A percentile compares a stretch with the other conserved stretches of the same genome.
These are phyloP conservation scores for Tolypocladium sp. DNA, from an alignment of 2,329 filamentous ascomycete genomes.

Conservation along the genomic window DNA sequence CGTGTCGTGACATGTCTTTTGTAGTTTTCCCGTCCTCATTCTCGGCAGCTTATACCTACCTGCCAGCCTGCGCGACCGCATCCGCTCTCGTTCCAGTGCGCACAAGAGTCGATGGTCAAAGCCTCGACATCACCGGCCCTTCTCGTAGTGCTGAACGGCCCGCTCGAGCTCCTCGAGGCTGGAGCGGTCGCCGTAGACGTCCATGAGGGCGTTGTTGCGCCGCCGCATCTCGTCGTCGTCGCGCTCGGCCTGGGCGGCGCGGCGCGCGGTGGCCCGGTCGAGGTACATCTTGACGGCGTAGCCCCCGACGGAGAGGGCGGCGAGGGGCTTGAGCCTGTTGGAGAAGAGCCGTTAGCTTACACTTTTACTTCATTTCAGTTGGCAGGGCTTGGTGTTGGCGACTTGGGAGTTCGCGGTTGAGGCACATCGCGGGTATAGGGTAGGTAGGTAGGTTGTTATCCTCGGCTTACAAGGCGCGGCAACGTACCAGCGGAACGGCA, in stretches of 20 bases:
- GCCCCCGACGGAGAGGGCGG: constrained; percentile 20
- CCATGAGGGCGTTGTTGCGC: constrained; percentile 33
- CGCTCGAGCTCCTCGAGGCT: constrained; percentile 39
- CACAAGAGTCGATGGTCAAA: not conserved
- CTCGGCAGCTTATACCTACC: no score
- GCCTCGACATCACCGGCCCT: constrained; percentile 11
- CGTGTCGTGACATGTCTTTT: not conserved
- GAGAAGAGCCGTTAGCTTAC: not conserved
- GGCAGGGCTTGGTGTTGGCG: no score
- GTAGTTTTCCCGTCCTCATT: not conserved
- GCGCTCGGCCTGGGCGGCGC: constrained; percentile 20
- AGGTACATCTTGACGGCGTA: constrained; percentile 25
- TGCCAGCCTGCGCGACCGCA: no score
- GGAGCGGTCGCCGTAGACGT: constrained; percentile 40
- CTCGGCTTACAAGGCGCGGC: not conserved
- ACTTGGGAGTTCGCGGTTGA: not conserved
- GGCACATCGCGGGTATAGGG: not conserved
- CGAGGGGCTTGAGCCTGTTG: constrained; percentile 12
- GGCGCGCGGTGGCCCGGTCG: constrained; percentile 16
- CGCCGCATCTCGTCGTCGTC: constrained; percentile 24
- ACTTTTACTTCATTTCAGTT: not conserved
- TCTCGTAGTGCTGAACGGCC: constrained; percentile 37
- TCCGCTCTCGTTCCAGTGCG: not conserved
- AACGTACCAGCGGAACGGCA: constrained; percentile 20
- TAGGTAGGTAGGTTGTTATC: not conserved